These are phyloP conservation scores for Eucalyptus regnans DNA, from an alignment of 345 rosid genomes.

Conservation along the genomic window DNA sequence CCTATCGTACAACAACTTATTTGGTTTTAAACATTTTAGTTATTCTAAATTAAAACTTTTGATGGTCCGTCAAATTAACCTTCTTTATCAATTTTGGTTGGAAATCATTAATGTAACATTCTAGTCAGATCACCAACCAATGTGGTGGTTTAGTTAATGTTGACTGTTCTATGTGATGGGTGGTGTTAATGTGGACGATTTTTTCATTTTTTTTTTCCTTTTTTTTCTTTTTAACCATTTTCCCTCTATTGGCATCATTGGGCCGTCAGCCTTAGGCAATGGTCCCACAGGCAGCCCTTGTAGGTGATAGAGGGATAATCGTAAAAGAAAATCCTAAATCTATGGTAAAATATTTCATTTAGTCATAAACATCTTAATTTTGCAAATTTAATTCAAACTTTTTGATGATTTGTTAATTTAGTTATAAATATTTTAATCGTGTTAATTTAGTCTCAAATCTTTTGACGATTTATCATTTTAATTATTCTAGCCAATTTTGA, in stretches of 20 bases:
- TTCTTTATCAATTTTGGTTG: not conserved
- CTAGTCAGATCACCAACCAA: fast-evolving
- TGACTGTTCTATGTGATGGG: fast-evolving
- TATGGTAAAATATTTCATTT: too few species aligned
- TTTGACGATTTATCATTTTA: too few species aligned
- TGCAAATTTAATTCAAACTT: too few species aligned
- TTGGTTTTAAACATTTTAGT: not conserved
- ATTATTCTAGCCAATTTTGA: fast-evolving
- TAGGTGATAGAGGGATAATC: not conserved
- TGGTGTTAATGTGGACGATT: fast-evolving
- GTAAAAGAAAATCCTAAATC: too few species aligned
- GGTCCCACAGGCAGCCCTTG: fast-evolving
- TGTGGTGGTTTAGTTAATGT: not conserved
- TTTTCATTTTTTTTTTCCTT: too few species aligned
- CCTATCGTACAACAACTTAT: too few species aligned
- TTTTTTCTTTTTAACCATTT: too few species aligned
- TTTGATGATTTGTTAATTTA: too few species aligned
- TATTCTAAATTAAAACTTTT: not conserved
- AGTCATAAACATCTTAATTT: not conserved
- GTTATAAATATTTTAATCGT: too few species aligned
- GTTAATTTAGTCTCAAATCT: fast-evolving
- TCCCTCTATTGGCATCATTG: not conserved
- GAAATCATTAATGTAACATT: not conserved
- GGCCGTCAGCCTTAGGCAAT: not conserved
- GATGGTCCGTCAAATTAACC: not conserved